phyloP scores from a whole-genome alignment of 2,329 filamentous ascomycete genomes.

The Hypoxylon sp. region DNA sequence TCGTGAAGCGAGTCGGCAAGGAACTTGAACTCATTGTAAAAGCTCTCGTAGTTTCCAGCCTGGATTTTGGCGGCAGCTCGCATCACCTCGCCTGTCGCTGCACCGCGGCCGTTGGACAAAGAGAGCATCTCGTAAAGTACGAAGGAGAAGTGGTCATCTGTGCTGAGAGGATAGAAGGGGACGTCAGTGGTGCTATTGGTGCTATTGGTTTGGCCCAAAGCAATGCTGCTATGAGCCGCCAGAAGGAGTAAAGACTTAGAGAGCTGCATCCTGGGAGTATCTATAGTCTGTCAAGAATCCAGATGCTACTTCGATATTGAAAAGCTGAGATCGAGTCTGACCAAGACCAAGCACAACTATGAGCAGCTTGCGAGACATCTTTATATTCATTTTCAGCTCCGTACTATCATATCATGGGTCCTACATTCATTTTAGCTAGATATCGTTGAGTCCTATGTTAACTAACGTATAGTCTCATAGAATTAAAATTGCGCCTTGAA shows the following conservation, averaged over 20 bases:
- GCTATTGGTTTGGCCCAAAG: conserved; percentile 32
- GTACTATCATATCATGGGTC: background rate
- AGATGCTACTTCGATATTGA: background rate
- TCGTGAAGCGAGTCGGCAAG: conserved; percentile 46
- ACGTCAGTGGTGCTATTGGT: conserved; percentile 29
- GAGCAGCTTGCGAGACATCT: conserved; percentile 22
- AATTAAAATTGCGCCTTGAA: conserved; percentile 15
- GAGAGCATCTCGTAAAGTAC: conserved; percentile 31
- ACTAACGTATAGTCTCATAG: background rate
- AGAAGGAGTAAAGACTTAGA: conserved; percentile 35
- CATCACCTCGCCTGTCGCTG: conserved; percentile 56
- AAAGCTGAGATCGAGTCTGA: conserved; percentile 1
- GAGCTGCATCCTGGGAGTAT: conserved; percentile 30
- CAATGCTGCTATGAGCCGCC: conserved; percentile 27
- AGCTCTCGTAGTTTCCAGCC: conserved; percentile 48
- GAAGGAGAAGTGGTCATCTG: conserved; percentile 41
- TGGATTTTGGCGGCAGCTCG: conserved; percentile 50
- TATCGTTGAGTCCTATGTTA: background rate
- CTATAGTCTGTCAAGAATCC: background rate
- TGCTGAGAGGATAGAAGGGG: conserved; percentile 34
- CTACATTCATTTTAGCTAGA: background rate
- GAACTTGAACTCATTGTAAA: conserved; percentile 46
- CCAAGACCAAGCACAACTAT: background rate
- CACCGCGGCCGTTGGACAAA: conserved; percentile 45
- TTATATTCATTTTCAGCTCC: conserved; percentile 21